Conservation (phyloP, 2,329 filamentous ascomycete species). For the Coniochaeta prunicola region DNA sequence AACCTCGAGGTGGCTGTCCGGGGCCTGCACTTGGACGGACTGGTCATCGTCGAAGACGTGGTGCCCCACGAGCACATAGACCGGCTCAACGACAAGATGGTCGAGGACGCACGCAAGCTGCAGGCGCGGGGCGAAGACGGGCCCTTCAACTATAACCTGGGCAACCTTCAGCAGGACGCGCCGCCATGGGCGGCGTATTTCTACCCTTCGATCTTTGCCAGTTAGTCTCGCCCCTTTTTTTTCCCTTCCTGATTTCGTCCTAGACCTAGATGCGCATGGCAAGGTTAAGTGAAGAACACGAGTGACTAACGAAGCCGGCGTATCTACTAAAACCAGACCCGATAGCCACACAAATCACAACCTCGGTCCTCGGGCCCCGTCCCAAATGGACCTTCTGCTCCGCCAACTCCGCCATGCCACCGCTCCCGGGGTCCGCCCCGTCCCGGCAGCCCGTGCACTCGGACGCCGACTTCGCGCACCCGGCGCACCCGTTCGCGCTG, state of each 20-base stretch:
- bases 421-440: conserved; percentile 28
- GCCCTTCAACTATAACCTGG: conserved; percentile 56
- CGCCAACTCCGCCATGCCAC: conserved; percentile 44
- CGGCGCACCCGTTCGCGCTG: conserved; percentile 45
- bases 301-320: too few species aligned
- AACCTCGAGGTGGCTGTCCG: conserved; percentile 48
- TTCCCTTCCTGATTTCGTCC: not conserved
- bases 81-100: conserved; percentile 50
- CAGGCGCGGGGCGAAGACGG: conserved; percentile 43
- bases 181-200: conserved; percentile 45
- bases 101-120: conserved; percentile 45
- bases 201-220: conserved; percentile 43
- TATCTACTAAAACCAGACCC: conserved; percentile 28
- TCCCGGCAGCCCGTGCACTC: conserved; percentile 49
- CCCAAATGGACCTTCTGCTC: conserved; percentile 52
- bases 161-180: conserved; percentile 53
- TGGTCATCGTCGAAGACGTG: conserved; percentile 48
- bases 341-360: conserved; percentile 29
- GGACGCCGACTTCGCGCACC: conserved; percentile 52
- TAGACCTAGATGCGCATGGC: too few species aligned
- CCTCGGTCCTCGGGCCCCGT: conserved; percentile 39
- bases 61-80: conserved; percentile 45
- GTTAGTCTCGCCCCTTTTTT: conserved; percentile 23
- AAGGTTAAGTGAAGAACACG: too few species aligned
- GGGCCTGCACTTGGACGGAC: conserved; percentile 42